Base-by-base conservation (phyloP, 2,329 filamentous ascomycete genomes). In the Corinectria fuckeliana region DNA sequence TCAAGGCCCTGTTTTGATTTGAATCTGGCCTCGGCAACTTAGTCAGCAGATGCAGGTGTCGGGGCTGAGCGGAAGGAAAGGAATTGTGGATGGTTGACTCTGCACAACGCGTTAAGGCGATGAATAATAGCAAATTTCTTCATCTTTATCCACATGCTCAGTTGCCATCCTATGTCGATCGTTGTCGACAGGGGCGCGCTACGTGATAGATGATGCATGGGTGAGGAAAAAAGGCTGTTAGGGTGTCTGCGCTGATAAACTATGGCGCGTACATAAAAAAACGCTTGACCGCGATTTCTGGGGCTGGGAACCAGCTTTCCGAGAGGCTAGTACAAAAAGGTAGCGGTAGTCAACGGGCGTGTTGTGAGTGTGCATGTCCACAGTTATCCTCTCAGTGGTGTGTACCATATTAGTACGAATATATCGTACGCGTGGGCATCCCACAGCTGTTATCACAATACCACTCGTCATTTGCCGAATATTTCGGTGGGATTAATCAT, bases 61-160 rank as follows among this genome's bases (percentile, higher is more conserved):
- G 39, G 44, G 42, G 34, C 30, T 11, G 23, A 30, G 54, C 34
- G 57, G 45, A 44, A 47, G 34, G 21, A 26, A 51, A 28, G 14
- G 6, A 28, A 52, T 16, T 10, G 16, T 44, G 50, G 50, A 53
- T 54, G 56, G 26, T 18, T 45, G 26, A 42, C 28, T 53, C 30
- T 30, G 32, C 26, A 41, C 32, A 26, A 57, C 58, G 44, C 36
- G 36, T 39, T 42, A 36, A 47, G 44, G 49, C 38, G 38, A 59
- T 55, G 45, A 59, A 57, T 57, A 49, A 58, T 54, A 45, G 50
- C 41, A 28, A 49, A 54, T 34, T 32, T 44, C 44, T 38, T 50
- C 34, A 36, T 32, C 32, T 47, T 58, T 36, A 44, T 45, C 50
- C 49, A 32, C 54, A 45, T 53, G 25, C 28, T 28, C 39, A 48